Evolutionary conservation across 495 filamentous ascomycete species (phyloP).

Genomic region (Daldinia bambusicola): DNA sequence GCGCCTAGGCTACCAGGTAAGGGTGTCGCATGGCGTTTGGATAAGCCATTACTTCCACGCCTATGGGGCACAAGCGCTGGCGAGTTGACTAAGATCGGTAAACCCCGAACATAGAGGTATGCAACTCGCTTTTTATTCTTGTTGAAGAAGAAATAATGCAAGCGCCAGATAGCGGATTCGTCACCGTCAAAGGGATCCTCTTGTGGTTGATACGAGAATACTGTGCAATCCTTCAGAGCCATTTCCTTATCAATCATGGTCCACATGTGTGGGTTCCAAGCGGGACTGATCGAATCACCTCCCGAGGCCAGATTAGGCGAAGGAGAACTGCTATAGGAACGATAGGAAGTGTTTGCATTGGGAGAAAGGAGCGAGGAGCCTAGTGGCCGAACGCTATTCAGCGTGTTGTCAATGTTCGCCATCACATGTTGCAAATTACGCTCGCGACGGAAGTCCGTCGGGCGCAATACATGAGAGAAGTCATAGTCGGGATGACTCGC

Average conservation of each 20-base stretch:
- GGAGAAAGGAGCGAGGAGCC: conserved; percentile 46
- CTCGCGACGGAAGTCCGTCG: conserved; percentile 87
- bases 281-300: conserved; percentile 51
- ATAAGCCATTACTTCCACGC: conserved; percentile 50
- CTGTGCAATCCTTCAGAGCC: conserved; percentile 81
- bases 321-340: conserved; percentile 47
- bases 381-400: conserved; percentile 82
- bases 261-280: conserved; percentile 92
- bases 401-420: conserved; percentile 82
- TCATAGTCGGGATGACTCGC: conserved; percentile 97
- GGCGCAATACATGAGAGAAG: conserved; percentile 89
- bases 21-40: conserved; percentile 46
- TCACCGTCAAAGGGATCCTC: conserved; percentile 90
- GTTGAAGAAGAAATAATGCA: conserved; percentile 98
- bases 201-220: conserved; percentile 85
- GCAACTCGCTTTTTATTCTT: conserved; percentile 91
- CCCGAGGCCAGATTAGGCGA: conserved; percentile 39
- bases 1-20: conserved; percentile 47
- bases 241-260: conserved; percentile 90
- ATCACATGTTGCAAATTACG: conserved; percentile 78
- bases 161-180: conserved; percentile 90
- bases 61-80: conserved; percentile 52
- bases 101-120: conserved; percentile 87
- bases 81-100: conserved; percentile 84
- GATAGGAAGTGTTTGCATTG: conserved; percentile 35